Conservation (phyloP, 139 green algal genomes). For the Volvox africanus region DNA sequence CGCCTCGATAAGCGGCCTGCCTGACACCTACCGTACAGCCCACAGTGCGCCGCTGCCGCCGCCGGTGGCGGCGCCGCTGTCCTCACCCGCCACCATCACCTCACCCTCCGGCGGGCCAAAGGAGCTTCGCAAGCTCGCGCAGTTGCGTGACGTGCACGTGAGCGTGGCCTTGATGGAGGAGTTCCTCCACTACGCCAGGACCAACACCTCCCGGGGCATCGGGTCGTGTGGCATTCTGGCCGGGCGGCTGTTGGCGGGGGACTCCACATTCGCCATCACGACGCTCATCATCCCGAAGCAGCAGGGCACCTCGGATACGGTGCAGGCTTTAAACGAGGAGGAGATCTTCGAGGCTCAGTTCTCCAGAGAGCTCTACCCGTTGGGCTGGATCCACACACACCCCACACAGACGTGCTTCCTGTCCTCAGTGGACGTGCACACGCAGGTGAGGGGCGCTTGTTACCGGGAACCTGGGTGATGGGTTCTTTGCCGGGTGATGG, state of each 20-base stretch:
- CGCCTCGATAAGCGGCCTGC: not conserved
- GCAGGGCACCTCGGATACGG: slow-evolving; percentile 86
- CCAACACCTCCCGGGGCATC: slow-evolving; percentile 66
- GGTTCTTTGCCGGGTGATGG: too few relatives aligned
- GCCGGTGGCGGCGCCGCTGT: not conserved
- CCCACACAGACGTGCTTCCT: slow-evolving; percentile 96
- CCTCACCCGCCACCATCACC: not conserved
- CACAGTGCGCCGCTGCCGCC: not conserved
- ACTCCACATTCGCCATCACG: slow-evolving; percentile 86
- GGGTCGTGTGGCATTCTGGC: slow-evolving; percentile 93
- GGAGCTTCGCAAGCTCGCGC: slow-evolving; percentile 55
- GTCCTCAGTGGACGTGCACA: slow-evolving; percentile 96
- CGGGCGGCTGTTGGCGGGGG: slow-evolving; percentile 74
- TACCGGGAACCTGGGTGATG: not conserved
- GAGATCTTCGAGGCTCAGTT: slow-evolving; percentile 88
- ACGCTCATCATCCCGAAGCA: slow-evolving; percentile 96
- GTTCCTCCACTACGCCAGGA: slow-evolving; percentile 82
- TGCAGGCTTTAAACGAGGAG: slow-evolving; percentile 91
- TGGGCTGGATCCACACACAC: slow-evolving; percentile 99
- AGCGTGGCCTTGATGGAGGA: slow-evolving; percentile 90
- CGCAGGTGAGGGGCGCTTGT: slow-evolving; percentile 30
- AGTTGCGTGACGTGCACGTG: slow-evolving; percentile 88
- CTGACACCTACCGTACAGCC: not conserved
- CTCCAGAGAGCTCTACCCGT: slow-evolving; percentile 78
- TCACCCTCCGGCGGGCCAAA: slow-evolving; percentile 50